These are phyloP conservation scores for Cladosporium sp. DNA, from an alignment of 2,329 filamentous ascomycete species.

Conservation along the genomic window DNA sequence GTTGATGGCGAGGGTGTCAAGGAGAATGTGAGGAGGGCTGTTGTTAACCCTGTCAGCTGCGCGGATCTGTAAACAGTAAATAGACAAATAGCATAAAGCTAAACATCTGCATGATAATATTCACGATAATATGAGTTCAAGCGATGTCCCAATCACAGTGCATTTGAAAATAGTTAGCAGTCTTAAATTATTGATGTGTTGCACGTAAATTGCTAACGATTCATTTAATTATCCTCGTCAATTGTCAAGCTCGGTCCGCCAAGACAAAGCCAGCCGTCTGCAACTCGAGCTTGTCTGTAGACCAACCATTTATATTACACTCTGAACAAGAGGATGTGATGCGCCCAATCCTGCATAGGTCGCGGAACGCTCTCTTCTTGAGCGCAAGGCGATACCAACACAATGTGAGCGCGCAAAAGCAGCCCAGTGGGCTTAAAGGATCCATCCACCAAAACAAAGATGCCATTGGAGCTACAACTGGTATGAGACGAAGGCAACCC, in stretches of 20 bases:
- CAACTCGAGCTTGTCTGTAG: background rate
- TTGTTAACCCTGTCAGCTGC: slow-evolving; percentile 16
- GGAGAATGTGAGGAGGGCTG: slow-evolving; percentile 35
- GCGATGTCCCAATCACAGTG: too few relatives aligned
- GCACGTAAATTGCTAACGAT: too few relatives aligned
- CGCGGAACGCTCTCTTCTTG: slow-evolving; percentile 5
- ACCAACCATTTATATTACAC: background rate
- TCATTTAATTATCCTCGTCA: too few relatives aligned
- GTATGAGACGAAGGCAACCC: background rate
- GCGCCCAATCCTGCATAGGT: slow-evolving; percentile 5
- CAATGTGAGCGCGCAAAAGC: slow-evolving; percentile 4
- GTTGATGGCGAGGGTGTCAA: slow-evolving; percentile 36
- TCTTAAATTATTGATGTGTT: too few relatives aligned
- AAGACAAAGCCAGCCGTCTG: background rate
- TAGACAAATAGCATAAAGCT: background rate
- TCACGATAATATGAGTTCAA: too few relatives aligned
- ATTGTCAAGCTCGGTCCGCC: background rate
- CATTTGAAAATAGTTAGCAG: too few relatives aligned
- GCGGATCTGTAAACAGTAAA: slow-evolving; percentile 7
- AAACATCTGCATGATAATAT: too few relatives aligned
- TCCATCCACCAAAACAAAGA: background rate
- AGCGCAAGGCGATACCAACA: slow-evolving; percentile 5
- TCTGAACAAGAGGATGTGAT: slow-evolving; percentile 8
- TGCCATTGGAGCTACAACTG: background rate
- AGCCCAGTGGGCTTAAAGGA: slow-evolving; percentile 4